phyloP scores from a whole-genome alignment of 1,284 basidiomycete species.

The Austroboletus novae-zelandiae region DNA sequence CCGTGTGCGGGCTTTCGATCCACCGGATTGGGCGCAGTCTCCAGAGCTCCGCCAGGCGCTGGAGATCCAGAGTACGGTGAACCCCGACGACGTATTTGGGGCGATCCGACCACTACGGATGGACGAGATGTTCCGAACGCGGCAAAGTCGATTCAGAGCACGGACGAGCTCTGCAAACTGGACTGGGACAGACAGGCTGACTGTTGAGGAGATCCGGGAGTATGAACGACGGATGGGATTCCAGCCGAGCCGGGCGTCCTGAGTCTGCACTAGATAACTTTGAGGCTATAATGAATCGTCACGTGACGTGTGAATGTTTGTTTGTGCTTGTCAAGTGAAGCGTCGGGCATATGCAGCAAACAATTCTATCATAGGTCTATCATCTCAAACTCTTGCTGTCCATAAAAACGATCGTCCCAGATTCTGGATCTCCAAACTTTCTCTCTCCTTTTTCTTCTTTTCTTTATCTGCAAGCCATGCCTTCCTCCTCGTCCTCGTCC shows the following conservation, averaged over 20 bases:
- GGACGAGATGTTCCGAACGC: slow-evolving; percentile 79
- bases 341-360: slow-evolving; percentile 15
- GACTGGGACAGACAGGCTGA: slow-evolving; percentile 83
- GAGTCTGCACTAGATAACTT: too few species aligned
- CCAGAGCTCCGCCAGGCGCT: slow-evolving; percentile 79
- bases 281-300: slow-evolving; percentile 5
- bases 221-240: slow-evolving; percentile 92
- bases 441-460: slow-evolving; percentile 28
- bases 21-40: slow-evolving; percentile 87
- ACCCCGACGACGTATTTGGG: slow-evolving; percentile 93
- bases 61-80: slow-evolving; percentile 75
- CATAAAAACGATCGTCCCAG: slow-evolving; percentile 34
- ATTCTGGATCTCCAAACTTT: slow-evolving; percentile 44
- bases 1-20: slow-evolving; percentile 66
- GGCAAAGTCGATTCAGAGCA: slow-evolving; percentile 79
- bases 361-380: slow-evolving; percentile 25
- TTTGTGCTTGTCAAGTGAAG: slow-evolving; percentile 19
- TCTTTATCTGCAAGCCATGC: slow-evolving; percentile 36
- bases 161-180: slow-evolving; percentile 93
- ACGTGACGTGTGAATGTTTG: slow-evolving; percentile 33
- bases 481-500: slow-evolving; percentile 66
- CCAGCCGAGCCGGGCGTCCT: slow-evolving; percentile 34
- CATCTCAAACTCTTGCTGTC: slow-evolving; percentile 27
- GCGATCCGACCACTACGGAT: slow-evolving; percentile 80
- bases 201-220: slow-evolving; percentile 77